phyloP scores from a whole-genome alignment of 441 rosid genomes.

The Cnidoscolus chayamansa region DNA sequence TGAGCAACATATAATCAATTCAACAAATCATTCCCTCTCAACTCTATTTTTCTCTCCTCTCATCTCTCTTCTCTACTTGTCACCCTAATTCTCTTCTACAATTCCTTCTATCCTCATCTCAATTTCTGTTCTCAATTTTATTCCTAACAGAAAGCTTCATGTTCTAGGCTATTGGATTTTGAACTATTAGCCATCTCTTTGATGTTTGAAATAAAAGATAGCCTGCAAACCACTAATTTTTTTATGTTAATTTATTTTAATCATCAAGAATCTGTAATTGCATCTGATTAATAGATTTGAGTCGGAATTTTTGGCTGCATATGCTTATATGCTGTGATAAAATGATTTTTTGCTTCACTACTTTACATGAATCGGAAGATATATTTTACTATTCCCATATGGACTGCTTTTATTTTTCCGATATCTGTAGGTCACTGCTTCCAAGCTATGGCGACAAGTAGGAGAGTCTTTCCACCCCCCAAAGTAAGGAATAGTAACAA shows the following conservation, averaged over 20 bases:
- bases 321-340: not conserved
- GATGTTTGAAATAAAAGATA: not conserved
- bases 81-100: too few relatives aligned
- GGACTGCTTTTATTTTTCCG: slow-evolving; percentile 24
- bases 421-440: slow-evolving; percentile 67
- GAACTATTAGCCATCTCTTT: not conserved
- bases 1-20: too few relatives aligned
- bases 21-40: too few relatives aligned
- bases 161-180: not conserved
- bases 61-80: too few relatives aligned
- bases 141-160: not conserved
- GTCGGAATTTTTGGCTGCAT: not conserved
- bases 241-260: not conserved
- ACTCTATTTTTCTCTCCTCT: too few relatives aligned
- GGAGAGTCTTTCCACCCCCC: slow-evolving; percentile 98
- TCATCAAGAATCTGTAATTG: not conserved
- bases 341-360: not conserved
- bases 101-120: too few relatives aligned
- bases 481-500: slow-evolving; percentile 50
- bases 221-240: not conserved
- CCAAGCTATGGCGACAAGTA: slow-evolving; percentile 92
- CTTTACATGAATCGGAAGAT: not conserved
- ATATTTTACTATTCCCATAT: slow-evolving; percentile 11
- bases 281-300: not conserved
- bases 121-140: too few relatives aligned